phyloP scores from a whole-genome alignment of 2,329 filamentous ascomycete species.

The Elsinoe necatrix region DNA sequence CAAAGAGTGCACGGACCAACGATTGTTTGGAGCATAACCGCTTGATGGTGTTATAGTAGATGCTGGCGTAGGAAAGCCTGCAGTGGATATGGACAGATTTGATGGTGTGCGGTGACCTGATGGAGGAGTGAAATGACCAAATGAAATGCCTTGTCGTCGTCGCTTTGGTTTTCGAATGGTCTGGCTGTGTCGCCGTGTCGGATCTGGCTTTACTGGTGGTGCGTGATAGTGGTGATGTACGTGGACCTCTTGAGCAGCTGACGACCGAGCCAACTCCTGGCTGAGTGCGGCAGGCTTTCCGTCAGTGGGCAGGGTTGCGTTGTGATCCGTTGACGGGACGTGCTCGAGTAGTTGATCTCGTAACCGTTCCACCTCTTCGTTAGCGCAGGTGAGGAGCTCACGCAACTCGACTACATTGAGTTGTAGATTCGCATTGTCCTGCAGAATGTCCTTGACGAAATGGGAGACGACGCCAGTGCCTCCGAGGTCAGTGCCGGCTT shows the following conservation, averaged over 20 bases:
- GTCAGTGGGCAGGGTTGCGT: conserved; percentile 27
- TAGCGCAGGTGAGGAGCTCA: conserved; percentile 82
- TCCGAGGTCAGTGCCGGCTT: conserved; percentile 51
- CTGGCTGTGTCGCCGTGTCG: conserved; percentile 23
- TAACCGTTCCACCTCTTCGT: conserved; percentile 84
- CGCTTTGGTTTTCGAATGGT: conserved; percentile 57
- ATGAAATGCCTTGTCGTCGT: conserved; percentile 57
- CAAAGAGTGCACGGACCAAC: conserved; percentile 58
- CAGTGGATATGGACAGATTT: conserved; percentile 13
- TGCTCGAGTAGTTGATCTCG: conserved; percentile 69
- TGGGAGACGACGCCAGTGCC: conserved; percentile 74
- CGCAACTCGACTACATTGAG: conserved; percentile 83
- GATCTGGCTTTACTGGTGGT: conserved; percentile 34
- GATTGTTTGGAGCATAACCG: conserved; percentile 42
- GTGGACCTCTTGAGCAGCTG: conserved; percentile 66
- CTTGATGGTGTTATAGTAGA: conserved; percentile 21
- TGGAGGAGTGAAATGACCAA: conserved; percentile 42
- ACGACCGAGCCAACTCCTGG: conserved; percentile 56
- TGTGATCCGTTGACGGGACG: conserved; percentile 32
- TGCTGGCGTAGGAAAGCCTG: conserved; percentile 53
- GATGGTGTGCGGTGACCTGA: conserved; percentile 30
- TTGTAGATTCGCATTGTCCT: conserved; percentile 92
- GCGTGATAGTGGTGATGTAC: conserved; percentile 93
- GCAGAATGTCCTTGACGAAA: conserved; percentile 89
- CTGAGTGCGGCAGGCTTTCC: conserved; percentile 46